Evolutionary conservation across 495 filamentous ascomycete species (phyloP).

Genomic region (Emericellopsis terricola): DNA sequence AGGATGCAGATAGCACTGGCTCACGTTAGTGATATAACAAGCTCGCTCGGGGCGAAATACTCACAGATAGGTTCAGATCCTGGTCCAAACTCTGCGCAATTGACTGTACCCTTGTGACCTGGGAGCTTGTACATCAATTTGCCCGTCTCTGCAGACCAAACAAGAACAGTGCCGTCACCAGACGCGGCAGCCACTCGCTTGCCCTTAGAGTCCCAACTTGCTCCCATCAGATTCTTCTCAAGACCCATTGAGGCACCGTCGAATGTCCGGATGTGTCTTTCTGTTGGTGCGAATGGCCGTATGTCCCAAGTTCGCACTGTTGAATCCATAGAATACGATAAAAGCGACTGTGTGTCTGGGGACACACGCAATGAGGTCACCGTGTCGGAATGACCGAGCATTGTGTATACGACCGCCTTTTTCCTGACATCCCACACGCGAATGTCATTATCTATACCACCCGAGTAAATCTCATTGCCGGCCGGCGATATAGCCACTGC

Average conservation of each 20-base stretch:
- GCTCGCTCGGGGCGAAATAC: no score
- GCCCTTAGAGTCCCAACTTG: constrained; percentile 80
- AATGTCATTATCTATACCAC: constrained; percentile 93
- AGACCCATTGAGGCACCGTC: constrained; percentile 75
- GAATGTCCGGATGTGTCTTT: constrained; percentile 68
- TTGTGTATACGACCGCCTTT: constrained; percentile 66
- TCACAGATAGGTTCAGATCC: constrained; percentile 71
- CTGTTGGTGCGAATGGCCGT: constrained; percentile 75
- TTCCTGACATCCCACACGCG: constrained; percentile 95
- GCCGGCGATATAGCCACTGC: constrained; percentile 80
- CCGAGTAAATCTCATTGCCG: constrained; percentile 88
- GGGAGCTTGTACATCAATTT: constrained; percentile 90
- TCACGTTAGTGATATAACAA: no score
- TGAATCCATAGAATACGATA: constrained; percentile 87
- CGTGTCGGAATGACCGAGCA: constrained; percentile 83
- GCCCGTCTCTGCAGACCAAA: constrained; percentile 70
- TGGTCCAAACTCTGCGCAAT: constrained; percentile 82
- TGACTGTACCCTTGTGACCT: constrained; percentile 89
- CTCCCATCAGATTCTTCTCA: constrained; percentile 82
- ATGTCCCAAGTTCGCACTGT: constrained; percentile 95
- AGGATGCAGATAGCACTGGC: constrained; percentile 72
- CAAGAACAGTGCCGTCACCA: constrained; percentile 73
- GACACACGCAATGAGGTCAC: constrained; percentile 79
- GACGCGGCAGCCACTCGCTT: constrained; percentile 77
- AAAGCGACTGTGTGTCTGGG: constrained; percentile 73